Evolutionary conservation across 2,329 filamentous ascomycete genomes (phyloP).

Genomic region (Microdochium trichocladiopsis): DNA sequence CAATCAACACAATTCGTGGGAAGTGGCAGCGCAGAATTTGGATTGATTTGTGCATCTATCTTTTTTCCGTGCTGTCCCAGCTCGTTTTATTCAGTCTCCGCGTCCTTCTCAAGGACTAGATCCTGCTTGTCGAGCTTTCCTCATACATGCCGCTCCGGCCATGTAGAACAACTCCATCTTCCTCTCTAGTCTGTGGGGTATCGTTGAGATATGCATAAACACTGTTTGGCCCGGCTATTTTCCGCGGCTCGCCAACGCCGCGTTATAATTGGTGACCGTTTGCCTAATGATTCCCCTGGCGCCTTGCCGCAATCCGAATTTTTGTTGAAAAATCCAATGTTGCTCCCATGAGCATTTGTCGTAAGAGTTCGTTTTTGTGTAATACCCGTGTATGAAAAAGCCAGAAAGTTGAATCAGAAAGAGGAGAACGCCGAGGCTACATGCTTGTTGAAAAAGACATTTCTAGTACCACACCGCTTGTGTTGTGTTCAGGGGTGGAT

Average conservation of each 20-base stretch:
- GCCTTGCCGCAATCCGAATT: slow-evolving; percentile 16
- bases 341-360: slow-evolving; percentile 1
- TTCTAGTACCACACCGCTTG: slow-evolving; percentile 14
- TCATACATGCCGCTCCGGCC: neutral
- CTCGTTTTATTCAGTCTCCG: no score
- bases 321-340: slow-evolving; percentile 22
- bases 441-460: slow-evolving; percentile 24
- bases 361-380: slow-evolving; percentile 13
- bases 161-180: neutral
- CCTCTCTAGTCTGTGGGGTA: slow-evolving; percentile 20
- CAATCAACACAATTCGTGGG: no score
- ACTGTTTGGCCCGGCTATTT: slow-evolving; percentile 19
- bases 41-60: no score
- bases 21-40: no score
- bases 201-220: slow-evolving; percentile 33
- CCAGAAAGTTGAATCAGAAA: slow-evolving; percentile 25
- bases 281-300: slow-evolving; percentile 10
- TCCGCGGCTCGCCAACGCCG: slow-evolving; percentile 4
- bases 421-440: slow-evolving; percentile 11
- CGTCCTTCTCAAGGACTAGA: no score
- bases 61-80: no score
- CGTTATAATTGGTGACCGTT: slow-evolving; percentile 1
- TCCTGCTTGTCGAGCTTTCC: no score
- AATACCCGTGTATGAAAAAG: slow-evolving; percentile 14
- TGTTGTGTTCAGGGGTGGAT: slow-evolving; percentile 1